These are phyloP conservation scores for Termitomyces titanicus DNA, from an alignment of 768 basidiomycete genomes.

Conservation along the genomic window DNA sequence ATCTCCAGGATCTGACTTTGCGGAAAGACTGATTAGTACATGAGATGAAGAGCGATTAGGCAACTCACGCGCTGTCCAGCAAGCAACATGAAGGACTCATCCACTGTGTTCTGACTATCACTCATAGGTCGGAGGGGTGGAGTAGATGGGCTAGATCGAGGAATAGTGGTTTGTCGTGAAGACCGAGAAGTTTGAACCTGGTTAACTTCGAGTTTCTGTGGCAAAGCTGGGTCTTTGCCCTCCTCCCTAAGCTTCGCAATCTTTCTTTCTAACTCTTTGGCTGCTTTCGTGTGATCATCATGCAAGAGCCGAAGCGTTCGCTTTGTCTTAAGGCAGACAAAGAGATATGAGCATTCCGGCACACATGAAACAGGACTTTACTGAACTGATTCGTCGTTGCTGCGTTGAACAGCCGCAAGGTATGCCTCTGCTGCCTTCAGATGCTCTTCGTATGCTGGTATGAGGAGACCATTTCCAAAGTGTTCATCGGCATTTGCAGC, in stretches of 20 bases:
- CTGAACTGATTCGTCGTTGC: conserved; percentile 68
- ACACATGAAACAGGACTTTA: conserved; percentile 7
- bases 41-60: conserved; percentile 6
- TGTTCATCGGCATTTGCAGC: conserved; percentile 79
- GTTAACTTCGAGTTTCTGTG: conserved; percentile 50
- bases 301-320: conserved; percentile 72
- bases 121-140: conserved; percentile 43
- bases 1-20: conserved; percentile 76
- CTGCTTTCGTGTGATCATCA: conserved; percentile 69
- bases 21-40: conserved; percentile 1
- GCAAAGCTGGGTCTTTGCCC: conserved; percentile 71
- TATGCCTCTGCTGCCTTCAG: conserved; percentile 75
- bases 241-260: conserved; percentile 72
- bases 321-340: conserved; percentile 53
- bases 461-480: conserved; percentile 59
- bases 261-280: conserved; percentile 66
- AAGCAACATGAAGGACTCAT: conserved; percentile 87
- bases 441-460: conserved; percentile 73
- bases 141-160: conserved; percentile 43
- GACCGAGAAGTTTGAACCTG: conserved; percentile 24
- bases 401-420: conserved; percentile 66
- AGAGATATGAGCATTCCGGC: background rate
- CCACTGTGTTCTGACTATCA: conserved; percentile 63
- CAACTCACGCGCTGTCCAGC: conserved; percentile 66
- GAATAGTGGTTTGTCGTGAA: conserved; percentile 25